These are phyloP conservation scores for Diddensiella caesifluorescens DNA, from an alignment of 805 yeast genomes.

Conservation along the genomic window DNA sequence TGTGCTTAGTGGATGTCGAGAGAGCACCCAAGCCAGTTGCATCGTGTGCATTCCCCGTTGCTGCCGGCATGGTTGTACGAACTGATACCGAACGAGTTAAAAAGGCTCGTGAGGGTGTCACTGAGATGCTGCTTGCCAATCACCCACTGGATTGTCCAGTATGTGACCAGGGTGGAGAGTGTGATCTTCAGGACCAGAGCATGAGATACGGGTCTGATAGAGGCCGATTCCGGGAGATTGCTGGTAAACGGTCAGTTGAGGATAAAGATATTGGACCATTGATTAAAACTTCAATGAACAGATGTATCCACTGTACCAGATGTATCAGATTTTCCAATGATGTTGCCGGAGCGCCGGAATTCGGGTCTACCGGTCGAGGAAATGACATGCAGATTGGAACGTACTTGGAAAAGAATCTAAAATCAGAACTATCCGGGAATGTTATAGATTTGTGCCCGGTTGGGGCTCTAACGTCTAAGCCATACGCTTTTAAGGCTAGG, in stretches of 20 bases:
- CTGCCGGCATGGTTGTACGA: conserved; percentile 79
- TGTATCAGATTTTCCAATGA: conserved; percentile 87
- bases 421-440: conserved; percentile 81
- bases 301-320: conserved; percentile 89
- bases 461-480: conserved; percentile 86
- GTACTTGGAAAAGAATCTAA: conserved; percentile 75
- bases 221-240: conserved; percentile 75
- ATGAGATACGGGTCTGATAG: conserved; percentile 79
- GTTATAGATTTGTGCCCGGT: conserved; percentile 86
- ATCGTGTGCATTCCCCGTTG: conserved; percentile 90
- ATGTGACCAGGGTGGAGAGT: conserved; percentile 93
- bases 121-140: conserved; percentile 81
- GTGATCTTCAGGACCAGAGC: conserved; percentile 86
- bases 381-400: conserved; percentile 91
- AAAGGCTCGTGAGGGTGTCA: conserved; percentile 84
- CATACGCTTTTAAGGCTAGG: conserved; percentile 86
- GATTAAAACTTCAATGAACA: conserved; percentile 84
- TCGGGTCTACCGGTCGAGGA: conserved; percentile 86
- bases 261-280: conserved; percentile 87
- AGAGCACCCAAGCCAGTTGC: conserved; percentile 87
- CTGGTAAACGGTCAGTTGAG: conserved; percentile 85
- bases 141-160: conserved; percentile 92
- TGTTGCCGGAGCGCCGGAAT: conserved; percentile 88
- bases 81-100: conserved; percentile 73
- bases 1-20: conserved; percentile 88